Conservation (phyloP, 1,284 basidiomycete species). For the Stereum hirsutum region DNA sequence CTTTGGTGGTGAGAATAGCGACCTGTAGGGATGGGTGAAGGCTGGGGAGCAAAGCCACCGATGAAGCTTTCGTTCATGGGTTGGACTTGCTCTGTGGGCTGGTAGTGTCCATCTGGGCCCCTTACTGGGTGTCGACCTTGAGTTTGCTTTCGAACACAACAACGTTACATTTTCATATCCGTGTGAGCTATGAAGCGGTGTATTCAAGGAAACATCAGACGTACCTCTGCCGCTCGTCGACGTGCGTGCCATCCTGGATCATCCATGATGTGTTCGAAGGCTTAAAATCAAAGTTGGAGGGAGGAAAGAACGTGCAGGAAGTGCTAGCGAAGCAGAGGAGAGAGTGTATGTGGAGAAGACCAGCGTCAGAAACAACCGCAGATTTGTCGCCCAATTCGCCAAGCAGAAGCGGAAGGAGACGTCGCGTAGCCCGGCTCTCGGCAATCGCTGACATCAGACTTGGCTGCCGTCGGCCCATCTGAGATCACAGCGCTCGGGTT, state of each 20-base stretch:
- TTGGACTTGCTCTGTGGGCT: slow-evolving; percentile 43
- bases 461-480: too few relatives aligned
- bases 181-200: slow-evolving; percentile 2
- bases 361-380: too few relatives aligned
- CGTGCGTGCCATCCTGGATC: slow-evolving; percentile 61
- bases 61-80: slow-evolving; percentile 53
- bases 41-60: slow-evolving; percentile 31
- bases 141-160: too few relatives aligned
- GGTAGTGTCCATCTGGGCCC: slow-evolving; percentile 39
- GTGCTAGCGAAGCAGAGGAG: neutral
- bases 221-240: slow-evolving; percentile 17
- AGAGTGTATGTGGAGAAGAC: neutral
- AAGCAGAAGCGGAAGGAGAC: too few relatives aligned
- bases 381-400: too few relatives aligned
- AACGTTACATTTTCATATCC: neutral
- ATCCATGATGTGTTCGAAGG: slow-evolving; percentile 38
- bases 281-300: too few relatives aligned
- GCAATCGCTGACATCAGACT: too few relatives aligned
- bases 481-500: too few relatives aligned
- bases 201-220: neutral
- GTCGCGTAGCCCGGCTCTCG: too few relatives aligned
- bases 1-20: too few relatives aligned
- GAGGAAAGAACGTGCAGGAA: neutral
- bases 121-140: slow-evolving; percentile 32
- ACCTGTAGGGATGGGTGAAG: slow-evolving; percentile 14